Evolutionary conservation across 306 rosid species (phyloP).

Genomic region (Chamaecrista fasciculata): DNA sequence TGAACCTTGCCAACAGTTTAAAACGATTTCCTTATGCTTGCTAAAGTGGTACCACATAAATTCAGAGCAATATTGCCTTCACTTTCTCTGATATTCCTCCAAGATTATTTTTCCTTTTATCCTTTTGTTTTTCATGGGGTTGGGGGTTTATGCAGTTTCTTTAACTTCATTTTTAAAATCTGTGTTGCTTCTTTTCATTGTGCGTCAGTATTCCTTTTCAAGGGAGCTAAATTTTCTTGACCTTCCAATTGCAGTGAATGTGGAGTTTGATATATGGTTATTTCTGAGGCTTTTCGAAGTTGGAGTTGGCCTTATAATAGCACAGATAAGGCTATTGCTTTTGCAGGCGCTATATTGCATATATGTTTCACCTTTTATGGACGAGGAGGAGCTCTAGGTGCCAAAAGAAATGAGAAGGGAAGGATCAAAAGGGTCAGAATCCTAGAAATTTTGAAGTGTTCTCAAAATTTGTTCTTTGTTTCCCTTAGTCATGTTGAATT

Average conservation of each 20-base stretch:
- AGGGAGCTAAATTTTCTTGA: constrained; percentile 28
- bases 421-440: constrained; percentile 19
- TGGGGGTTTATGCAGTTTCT: background rate
- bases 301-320: constrained; percentile 17
- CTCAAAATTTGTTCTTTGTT: background rate
- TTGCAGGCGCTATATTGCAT: background rate
- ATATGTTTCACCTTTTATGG: background rate
- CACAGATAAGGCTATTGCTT: background rate
- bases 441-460: background rate
- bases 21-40: background rate
- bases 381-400: background rate
- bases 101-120: too few relatives aligned
- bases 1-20: background rate
- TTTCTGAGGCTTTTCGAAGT: constrained; percentile 4
- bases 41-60: constrained; percentile 8
- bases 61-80: background rate
- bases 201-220: constrained; percentile 9
- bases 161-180: background rate
- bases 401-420: constrained; percentile 22
- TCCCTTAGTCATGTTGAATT: background rate
- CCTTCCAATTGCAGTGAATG: constrained; percentile 28
- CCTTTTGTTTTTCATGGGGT: background rate
- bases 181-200: background rate
- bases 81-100: background rate
- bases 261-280: constrained; percentile 13